Percentiles rank a stretch among this genome's conserved stretches.
These are phyloP conservation scores for Diaporthe capsici DNA, from an alignment of 2,329 filamentous ascomycete genomes.

Conservation along the genomic window DNA sequence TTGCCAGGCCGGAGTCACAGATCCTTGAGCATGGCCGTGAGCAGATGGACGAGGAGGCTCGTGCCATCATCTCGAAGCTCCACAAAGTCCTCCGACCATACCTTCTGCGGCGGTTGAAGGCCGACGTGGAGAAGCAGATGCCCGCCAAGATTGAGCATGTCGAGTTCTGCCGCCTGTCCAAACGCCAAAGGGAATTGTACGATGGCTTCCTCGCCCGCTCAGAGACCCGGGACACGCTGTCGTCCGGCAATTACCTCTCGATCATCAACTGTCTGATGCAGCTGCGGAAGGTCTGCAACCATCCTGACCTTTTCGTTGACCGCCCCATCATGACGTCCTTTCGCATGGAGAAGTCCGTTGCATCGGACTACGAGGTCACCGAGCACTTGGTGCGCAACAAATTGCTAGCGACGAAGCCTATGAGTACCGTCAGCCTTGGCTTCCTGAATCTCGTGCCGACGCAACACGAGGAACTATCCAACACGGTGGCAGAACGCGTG, in stretches of 20 bases:
- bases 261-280: constrained; percentile 99
- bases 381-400: constrained; percentile 78
- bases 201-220: constrained; percentile 94
- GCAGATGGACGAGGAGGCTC: constrained; percentile 93
- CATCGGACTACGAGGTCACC: constrained; percentile 80
- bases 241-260: constrained; percentile 94
- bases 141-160: constrained; percentile 98
- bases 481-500: constrained; percentile 65
- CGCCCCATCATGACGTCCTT: constrained; percentile 97
- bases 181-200: constrained; percentile 94
- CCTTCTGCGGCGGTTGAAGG: constrained; percentile 89
- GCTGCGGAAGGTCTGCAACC: constrained; percentile 96
- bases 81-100: constrained; percentile 96
- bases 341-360: constrained; percentile 85
- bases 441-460: constrained; percentile 86
- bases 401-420: constrained; percentile 73
- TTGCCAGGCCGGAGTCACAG: constrained; percentile 94
- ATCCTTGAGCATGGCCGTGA: constrained; percentile 95
- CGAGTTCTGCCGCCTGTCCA: constrained; percentile 94
- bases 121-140: constrained; percentile 99
- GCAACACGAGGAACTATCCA: constrained; percentile 76
- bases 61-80: constrained; percentile 90
- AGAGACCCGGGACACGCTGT: constrained; percentile 89
- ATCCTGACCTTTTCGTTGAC: constrained; percentile 96
- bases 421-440: constrained; percentile 77